Percentiles rank a stretch among this genome's conserved stretches.
Conservation (phyloP, 805 yeast genomes). For the Cyberlindnera japonica region DNA sequence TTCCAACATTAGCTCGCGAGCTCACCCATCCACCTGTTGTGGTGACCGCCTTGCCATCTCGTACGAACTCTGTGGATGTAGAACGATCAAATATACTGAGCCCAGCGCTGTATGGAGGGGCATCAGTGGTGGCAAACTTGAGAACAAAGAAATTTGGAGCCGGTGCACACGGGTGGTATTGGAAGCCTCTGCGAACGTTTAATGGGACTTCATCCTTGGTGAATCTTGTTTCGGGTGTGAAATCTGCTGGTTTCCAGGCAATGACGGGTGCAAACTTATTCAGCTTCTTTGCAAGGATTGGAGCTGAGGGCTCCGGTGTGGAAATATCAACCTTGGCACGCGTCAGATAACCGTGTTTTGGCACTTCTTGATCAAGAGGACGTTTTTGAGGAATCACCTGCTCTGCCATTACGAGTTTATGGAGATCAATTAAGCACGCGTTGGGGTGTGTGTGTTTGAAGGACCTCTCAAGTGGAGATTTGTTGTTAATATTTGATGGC, state of each 20-base stretch:
- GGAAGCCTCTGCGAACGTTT: constrained; percentile 69
- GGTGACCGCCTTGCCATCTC: constrained; percentile 43
- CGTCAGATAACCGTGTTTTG: constrained; percentile 8
- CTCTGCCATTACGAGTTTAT: background rate
- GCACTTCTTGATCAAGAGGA: background rate
- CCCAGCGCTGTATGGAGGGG: constrained; percentile 59
- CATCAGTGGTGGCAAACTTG: constrained; percentile 68
- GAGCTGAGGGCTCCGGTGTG: background rate
- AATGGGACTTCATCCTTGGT: constrained; percentile 74
- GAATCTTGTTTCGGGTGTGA: constrained; percentile 28
- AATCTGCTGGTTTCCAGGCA: constrained; percentile 22
- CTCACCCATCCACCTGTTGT: constrained; percentile 78
- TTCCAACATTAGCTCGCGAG: constrained; percentile 66
- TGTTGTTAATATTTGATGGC: too few relatives aligned
- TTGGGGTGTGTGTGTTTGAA: background rate
- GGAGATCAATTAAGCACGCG: background rate
- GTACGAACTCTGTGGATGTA: constrained; percentile 45
- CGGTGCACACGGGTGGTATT: constrained; percentile 76
- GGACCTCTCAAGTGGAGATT: background rate
- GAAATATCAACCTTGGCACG: constrained; percentile 4
- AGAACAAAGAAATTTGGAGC: constrained; percentile 53
- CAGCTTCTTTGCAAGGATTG: background rate
- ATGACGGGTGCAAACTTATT: constrained; percentile 27
- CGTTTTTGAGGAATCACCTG: constrained; percentile 7
- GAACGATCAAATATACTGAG: constrained; percentile 69